A percentile compares a stretch with the other conserved stretches of the same genome.
Conservation (phyloP, 2,329 filamentous ascomycete species). For the Aspergillus ustus region DNA sequence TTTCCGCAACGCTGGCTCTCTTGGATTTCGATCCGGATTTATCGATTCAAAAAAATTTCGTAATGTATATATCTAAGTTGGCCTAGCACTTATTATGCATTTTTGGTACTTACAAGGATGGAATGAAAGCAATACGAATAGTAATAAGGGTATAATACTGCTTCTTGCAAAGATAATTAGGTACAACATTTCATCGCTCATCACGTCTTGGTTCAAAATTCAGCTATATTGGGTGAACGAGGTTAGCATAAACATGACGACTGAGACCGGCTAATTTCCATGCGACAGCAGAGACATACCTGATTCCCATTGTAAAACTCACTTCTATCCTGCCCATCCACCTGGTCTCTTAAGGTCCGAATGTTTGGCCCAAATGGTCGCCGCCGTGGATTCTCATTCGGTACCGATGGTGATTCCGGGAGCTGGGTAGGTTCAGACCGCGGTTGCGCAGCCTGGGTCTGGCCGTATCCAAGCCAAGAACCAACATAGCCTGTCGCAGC, state of each 20-base stretch:
- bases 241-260: neutral
- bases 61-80: no score
- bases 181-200: conserved; percentile 6
- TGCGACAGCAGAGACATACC: conserved; percentile 54
- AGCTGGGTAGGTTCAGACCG: conserved; percentile 16
- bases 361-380: conserved; percentile 44
- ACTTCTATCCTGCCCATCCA: conserved; percentile 60
- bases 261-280: neutral
- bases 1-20: neutral
- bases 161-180: neutral
- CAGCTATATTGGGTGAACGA: conserved; percentile 18
- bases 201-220: conserved; percentile 29
- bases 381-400: conserved; percentile 18
- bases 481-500: conserved; percentile 49
- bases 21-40: neutral
- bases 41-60: neutral
- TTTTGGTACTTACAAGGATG: no score
- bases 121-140: neutral
- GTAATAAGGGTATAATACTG: neutral
- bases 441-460: conserved; percentile 21
- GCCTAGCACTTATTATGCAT: no score
- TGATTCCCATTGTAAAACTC: conserved; percentile 93
- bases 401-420: conserved; percentile 10
- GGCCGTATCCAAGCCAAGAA: conserved; percentile 49
- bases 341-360: conserved; percentile 59